These are phyloP conservation scores for Mucor lusitanicus DNA, from an alignment of 371 early-diverging fungal genomes.

Conservation along the genomic window DNA sequence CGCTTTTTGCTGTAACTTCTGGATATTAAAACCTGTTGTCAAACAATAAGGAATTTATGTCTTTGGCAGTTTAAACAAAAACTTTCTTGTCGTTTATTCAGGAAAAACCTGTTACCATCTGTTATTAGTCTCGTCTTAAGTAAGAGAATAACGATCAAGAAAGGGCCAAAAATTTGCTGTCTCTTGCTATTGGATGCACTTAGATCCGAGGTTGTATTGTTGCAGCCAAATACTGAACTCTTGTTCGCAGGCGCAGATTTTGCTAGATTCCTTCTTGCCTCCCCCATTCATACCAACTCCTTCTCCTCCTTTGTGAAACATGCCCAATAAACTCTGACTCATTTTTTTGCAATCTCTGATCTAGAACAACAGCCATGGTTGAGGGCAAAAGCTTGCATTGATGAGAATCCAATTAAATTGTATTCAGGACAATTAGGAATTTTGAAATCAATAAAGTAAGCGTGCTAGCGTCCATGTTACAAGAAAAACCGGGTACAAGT, in stretches of 20 bases:
- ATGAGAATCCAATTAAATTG: background rate
- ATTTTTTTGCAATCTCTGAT: background rate
- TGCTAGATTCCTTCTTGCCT: background rate
- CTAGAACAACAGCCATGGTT: slow-evolving; percentile 1
- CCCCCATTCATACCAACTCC: background rate
- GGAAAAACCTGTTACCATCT: background rate
- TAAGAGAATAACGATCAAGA: background rate
- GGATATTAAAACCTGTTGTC: background rate
- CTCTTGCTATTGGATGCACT: background rate
- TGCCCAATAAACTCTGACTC: background rate
- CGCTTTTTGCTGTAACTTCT: background rate
- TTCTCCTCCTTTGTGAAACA: background rate
- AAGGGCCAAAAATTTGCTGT: background rate
- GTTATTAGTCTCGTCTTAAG: too few species aligned
- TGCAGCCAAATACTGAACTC: background rate
- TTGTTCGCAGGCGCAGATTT: background rate
- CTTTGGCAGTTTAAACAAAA: background rate
- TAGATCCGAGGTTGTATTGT: background rate
- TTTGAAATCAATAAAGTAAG: background rate
- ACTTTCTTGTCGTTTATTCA: background rate
- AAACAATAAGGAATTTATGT: background rate
- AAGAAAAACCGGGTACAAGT: background rate
- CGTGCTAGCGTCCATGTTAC: background rate
- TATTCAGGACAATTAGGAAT: background rate
- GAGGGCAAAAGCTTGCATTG: background rate